These are phyloP conservation scores for Hygrophoropsis aurantiaca DNA, from an alignment of 768 basidiomycete species.

Conservation along the genomic window DNA sequence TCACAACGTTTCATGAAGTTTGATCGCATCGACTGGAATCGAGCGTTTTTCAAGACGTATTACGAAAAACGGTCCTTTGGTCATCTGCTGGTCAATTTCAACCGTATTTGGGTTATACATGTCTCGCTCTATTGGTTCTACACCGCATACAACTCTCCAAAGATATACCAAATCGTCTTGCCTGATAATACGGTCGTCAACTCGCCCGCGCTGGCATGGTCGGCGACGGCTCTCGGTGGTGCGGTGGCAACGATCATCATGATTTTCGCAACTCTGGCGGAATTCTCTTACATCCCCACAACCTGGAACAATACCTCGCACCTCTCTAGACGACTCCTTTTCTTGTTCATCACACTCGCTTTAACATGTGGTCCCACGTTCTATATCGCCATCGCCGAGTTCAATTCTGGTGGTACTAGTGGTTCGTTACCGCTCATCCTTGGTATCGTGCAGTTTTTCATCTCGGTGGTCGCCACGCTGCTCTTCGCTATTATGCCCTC, in stretches of 20 bases:
- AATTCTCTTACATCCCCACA: conserved; percentile 97
- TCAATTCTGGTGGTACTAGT: conserved; percentile 49
- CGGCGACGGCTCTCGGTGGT: conserved; percentile 90
- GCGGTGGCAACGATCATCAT: conserved; percentile 96
- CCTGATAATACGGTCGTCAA: conserved; percentile 43
- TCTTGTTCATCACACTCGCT: conserved; percentile 86
- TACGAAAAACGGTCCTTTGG: conserved; percentile 96
- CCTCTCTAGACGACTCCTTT: conserved; percentile 85
- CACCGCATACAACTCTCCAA: conserved; percentile 91
- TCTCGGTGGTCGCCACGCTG: conserved; percentile 82
- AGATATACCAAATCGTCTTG: conserved; percentile 62
- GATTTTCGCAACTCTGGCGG: conserved; percentile 90
- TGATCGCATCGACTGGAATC: conserved; percentile 94
- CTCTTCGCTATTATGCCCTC: conserved; percentile 92
- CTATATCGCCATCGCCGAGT: conserved; percentile 88
- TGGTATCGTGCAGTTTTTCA: conserved; percentile 95
- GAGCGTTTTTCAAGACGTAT: conserved; percentile 98
- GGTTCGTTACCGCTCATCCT: conserved; percentile 85
- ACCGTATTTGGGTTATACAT: conserved; percentile 99
- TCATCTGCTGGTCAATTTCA: conserved; percentile 98
- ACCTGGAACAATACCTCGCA: conserved; percentile 99
- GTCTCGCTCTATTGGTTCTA: conserved; percentile 95
- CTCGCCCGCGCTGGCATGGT: conserved; percentile 84
- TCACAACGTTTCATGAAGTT: conserved; percentile 96
- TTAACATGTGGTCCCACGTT: conserved; percentile 92